Conservation (phyloP, 225 moss, liverwort and hornwort genomes). For the Pleurozium schreberi region DNA sequence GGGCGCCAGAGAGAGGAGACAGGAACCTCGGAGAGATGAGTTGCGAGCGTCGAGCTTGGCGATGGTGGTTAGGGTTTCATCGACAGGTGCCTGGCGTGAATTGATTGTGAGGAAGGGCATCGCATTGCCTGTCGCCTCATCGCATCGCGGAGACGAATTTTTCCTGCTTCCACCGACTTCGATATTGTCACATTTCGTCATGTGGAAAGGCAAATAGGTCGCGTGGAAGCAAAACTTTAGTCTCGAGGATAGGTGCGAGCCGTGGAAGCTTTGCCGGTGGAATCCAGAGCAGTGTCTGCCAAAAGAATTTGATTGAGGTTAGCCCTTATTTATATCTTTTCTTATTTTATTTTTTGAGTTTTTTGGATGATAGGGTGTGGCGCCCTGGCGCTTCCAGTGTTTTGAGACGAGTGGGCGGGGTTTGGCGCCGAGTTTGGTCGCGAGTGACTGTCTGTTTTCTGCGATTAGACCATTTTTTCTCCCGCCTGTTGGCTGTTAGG, state of each 20-base stretch:
- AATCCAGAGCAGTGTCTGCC: not conserved
- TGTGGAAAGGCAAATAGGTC: not conserved
- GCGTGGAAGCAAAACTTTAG: not conserved
- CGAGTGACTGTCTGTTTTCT: not conserved
- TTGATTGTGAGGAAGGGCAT: not conserved
- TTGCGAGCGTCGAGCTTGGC: constrained; percentile 7
- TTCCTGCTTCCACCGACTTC: not conserved
- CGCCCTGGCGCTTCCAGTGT: not conserved
- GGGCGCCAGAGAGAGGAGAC: not conserved
- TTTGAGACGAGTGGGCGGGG: not conserved
- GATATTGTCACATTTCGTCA: not conserved
- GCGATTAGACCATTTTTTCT: not conserved
- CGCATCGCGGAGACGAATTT: not conserved
- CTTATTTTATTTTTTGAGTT: not conserved
- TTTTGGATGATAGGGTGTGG: not conserved
- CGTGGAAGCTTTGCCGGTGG: not conserved
- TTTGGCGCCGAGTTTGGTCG: not conserved
- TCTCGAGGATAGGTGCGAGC: not conserved
- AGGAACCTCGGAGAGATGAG: constrained; percentile 2
- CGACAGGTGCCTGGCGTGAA: not conserved
- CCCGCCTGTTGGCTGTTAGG: not conserved
- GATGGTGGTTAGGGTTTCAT: constrained; percentile 42
- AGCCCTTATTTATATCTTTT: not conserved
- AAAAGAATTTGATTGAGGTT: not conserved
- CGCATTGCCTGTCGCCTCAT: not conserved